phyloP scores from a whole-genome alignment of 1,284 basidiomycete genomes.

The Ganoderma leucocontextum region DNA sequence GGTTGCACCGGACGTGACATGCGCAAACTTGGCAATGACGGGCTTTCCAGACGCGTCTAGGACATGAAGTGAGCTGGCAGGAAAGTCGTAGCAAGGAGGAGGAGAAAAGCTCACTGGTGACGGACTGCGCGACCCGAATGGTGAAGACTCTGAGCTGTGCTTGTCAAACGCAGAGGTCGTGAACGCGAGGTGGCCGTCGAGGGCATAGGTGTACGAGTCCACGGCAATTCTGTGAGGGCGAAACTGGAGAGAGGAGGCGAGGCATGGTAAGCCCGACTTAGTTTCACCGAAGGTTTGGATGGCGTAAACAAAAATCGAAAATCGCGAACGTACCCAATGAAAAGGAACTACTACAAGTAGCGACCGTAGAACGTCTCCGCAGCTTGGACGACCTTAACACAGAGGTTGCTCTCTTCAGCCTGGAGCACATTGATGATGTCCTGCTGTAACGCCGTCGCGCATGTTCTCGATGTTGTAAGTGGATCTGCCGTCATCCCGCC shows the following conservation, averaged over 20 bases:
- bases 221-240: slow-evolving; percentile 61
- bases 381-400: slow-evolving; percentile 61
- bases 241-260: neutral
- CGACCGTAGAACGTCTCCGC: slow-evolving; percentile 60
- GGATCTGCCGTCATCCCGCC: no score
- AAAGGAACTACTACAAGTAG: slow-evolving; percentile 68
- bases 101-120: slow-evolving; percentile 58
- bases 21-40: slow-evolving; percentile 81
- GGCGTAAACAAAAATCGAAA: neutral
- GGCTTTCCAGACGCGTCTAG: slow-evolving; percentile 76
- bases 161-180: slow-evolving; percentile 67
- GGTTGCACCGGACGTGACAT: slow-evolving; percentile 66
- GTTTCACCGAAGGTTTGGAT: neutral
- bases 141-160: slow-evolving; percentile 71
- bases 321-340: slow-evolving; percentile 57
- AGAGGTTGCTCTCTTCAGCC: slow-evolving; percentile 46
- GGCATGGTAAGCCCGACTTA: neutral
- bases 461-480: slow-evolving; percentile 17
- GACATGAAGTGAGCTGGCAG: neutral
- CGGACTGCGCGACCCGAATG: slow-evolving; percentile 67
- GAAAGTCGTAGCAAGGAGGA: slow-evolving; percentile 56
- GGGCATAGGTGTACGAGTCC: slow-evolving; percentile 80
- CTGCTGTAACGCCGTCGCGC: slow-evolving; percentile 16
- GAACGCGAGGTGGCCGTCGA: slow-evolving; percentile 74
- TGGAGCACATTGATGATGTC: slow-evolving; percentile 20